phyloP scores from a whole-genome alignment of 73 alveolate species.

The Tetrahymena borealis region DNA sequence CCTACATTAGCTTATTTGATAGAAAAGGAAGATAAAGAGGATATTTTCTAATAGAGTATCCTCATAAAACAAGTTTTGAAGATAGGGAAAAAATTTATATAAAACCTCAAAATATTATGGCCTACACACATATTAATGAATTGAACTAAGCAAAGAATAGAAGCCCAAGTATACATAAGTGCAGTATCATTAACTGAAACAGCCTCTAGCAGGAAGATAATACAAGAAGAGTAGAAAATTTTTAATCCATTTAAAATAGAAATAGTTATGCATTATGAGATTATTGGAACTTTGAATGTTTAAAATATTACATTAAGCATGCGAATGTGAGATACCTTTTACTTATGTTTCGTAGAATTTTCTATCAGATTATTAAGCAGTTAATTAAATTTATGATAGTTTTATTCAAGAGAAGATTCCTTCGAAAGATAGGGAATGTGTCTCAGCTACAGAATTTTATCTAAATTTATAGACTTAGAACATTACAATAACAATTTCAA shows the following conservation, averaged over 20 bases:
- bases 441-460: background rate
- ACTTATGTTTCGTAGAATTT: background rate
- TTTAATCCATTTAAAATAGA: background rate
- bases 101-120: background rate
- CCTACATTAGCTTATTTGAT: conserved; percentile 13
- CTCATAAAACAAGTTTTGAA: background rate
- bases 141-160: background rate
- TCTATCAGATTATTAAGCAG: background rate
- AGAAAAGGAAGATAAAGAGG: background rate
- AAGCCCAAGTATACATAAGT: background rate
- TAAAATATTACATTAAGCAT: background rate
- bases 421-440: background rate
- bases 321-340: background rate
- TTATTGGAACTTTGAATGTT: background rate
- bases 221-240: background rate
- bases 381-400: background rate
- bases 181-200: background rate
- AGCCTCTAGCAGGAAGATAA: background rate
- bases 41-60: background rate
- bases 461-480: background rate
- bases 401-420: background rate
- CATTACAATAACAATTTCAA: background rate
- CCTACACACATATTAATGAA: background rate
- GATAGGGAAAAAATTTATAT: background rate
- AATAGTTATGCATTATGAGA: background rate